phyloP scores from a whole-genome alignment of 805 yeast species.

The Candida loeiensis region DNA sequence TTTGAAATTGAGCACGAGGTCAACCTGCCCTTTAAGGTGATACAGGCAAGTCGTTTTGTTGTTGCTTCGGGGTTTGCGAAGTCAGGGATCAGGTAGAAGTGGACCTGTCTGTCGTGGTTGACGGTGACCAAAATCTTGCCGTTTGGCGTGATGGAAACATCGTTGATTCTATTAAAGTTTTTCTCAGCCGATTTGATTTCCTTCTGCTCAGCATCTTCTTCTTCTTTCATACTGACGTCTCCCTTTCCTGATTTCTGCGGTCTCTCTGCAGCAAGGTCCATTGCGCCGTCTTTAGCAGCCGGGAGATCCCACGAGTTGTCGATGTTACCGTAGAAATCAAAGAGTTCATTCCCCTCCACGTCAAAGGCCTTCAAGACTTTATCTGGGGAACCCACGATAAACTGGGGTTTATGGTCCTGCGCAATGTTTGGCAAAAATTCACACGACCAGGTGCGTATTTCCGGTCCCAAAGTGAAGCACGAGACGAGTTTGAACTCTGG shows the following conservation, averaged over 20 bases:
- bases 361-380: conserved; percentile 45
- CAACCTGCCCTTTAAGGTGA: conserved; percentile 53
- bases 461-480: conserved; percentile 41
- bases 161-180: conserved; percentile 55
- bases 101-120: conserved; percentile 58
- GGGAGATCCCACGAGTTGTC: conserved; percentile 15
- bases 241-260: not conserved
- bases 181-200: conserved; percentile 15
- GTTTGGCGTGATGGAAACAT: conserved; percentile 62
- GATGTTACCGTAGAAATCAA: conserved; percentile 39
- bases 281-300: not conserved
- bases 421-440: conserved; percentile 61
- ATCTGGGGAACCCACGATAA: conserved; percentile 77
- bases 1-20: conserved; percentile 62
- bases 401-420: conserved; percentile 36
- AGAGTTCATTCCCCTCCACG: conserved; percentile 37
- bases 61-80: conserved; percentile 29
- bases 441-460: conserved; percentile 45
- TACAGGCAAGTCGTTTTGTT: conserved; percentile 39
- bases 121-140: conserved; percentile 61
- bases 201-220: conserved; percentile 7
- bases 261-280: not conserved
- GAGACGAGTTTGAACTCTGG: conserved; percentile 20
- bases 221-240: conserved; percentile 10
- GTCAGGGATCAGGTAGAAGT: conserved; percentile 53